Percentiles rank a stretch among this genome's conserved stretches.
phyloP scores from a whole-genome alignment of 331 rosid species.

The Cydonia oblonga region DNA sequence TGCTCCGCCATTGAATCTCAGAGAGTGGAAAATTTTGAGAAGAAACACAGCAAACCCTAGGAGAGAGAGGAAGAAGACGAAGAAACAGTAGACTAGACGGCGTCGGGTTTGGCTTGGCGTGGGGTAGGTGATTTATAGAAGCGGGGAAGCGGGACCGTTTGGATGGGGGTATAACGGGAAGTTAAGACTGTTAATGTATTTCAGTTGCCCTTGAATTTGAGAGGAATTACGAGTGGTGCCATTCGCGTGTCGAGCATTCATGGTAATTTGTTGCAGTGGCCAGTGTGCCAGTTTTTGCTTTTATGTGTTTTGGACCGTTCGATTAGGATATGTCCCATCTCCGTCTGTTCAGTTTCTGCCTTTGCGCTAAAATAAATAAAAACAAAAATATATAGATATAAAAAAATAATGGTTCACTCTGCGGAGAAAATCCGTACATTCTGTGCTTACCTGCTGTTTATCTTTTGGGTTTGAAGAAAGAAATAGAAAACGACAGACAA shows the following conservation, averaged over 20 bases:
- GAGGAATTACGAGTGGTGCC: background rate
- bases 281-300: background rate
- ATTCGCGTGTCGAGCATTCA: conserved; percentile 6
- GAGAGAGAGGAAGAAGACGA: conserved; percentile 1
- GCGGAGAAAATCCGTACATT: background rate
- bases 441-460: background rate
- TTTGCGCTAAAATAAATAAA: background rate
- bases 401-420: background rate
- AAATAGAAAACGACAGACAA: too few relatives aligned
- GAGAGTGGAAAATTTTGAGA: background rate
- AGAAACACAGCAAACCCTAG: background rate
- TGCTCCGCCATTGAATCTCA: conserved; percentile 42
- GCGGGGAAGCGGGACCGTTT: conserved; percentile 46
- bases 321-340: background rate
- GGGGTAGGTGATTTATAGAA: conserved; percentile 46
- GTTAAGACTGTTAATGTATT: background rate
- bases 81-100: background rate
- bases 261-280: background rate
- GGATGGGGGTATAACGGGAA: conserved; percentile 8
- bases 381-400: background rate
- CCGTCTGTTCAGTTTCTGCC: too few relatives aligned
- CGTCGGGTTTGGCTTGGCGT: conserved; percentile 19
- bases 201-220: background rate
- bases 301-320: background rate
- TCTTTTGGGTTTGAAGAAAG: background rate